Evolutionary conservation across 495 filamentous ascomycete genomes (phyloP), one percentile per base, ranked within the genome.

Genomic region (Trichoderma virens): DNA sequence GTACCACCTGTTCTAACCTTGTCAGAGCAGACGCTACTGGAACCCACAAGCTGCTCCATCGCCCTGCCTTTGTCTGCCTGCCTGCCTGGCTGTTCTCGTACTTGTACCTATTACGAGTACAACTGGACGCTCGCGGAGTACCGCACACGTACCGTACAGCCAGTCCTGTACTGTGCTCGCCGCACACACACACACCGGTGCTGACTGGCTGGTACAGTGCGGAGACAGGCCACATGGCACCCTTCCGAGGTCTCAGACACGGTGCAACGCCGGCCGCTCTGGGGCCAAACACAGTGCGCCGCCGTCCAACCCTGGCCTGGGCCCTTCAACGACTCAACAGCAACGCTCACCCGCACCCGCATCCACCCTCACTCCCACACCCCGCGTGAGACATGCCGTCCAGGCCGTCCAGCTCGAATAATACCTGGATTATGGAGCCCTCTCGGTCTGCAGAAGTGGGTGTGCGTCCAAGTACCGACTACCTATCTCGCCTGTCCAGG

Each of bases 351-450:
- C 43, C 51, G 51, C 51, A 56, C 51, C 51, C 25, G 51, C 51
- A 56, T 56, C 51, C 43, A 47, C 43, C 43, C 43, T 47, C 43
- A 47, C 43, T 47, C 43, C 51, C 51, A 56, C 51, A 56, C 51
- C 51, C 51, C 51, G 51, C 51, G 51, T 56, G 51, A 56, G 51
- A 56, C 51, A 56, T 56, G 51, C 51, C 51, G 51, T 28, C 51
- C 51, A 56, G 51, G 25, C 51, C 51, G 51, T 30, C 51, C 51
- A 56, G 51, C 51, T 56, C 51, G 51, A 56, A 56, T 56, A 27
- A 56, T 28, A 56, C 51, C 51, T 56, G 51, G 51, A 56, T 56
- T 56, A 56, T 30, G 51, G 51, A 56, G 51, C 51, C 34, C 51
- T 30, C 27, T 56, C 51, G 51, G 51, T 56, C 51, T 56, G 51